A percentile compares a stretch with the other conserved stretches of the same genome.
These are phyloP conservation scores for Pleurotus pulmonarius DNA, from an alignment of 768 basidiomycete genomes.

Conservation along the genomic window DNA sequence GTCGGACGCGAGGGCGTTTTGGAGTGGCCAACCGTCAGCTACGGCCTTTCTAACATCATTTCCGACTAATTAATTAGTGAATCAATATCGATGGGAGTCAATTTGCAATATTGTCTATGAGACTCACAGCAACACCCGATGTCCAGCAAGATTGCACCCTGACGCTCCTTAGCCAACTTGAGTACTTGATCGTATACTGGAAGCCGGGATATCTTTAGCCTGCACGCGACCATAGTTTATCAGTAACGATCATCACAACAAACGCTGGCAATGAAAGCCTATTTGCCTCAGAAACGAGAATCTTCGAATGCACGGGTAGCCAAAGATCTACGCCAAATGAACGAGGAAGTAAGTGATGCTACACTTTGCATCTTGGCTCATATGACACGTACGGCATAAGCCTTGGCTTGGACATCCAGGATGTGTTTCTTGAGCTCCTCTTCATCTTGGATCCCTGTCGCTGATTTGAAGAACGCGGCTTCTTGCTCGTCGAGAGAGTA, in stretches of 20 bases:
- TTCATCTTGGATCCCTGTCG: conserved; percentile 34
- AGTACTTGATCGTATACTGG: conserved; percentile 30
- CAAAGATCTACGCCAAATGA: conserved; percentile 16
- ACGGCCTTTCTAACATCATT: conserved; percentile 35
- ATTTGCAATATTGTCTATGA: too few relatives aligned
- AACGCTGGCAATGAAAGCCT: background rate
- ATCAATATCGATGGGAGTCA: too few relatives aligned
- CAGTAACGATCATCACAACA: background rate
- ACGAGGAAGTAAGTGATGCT: conserved; percentile 21
- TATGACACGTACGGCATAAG: conserved; percentile 19
- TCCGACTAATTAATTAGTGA: conserved; percentile 26
- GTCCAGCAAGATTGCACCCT: conserved; percentile 34
- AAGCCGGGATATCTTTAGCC: conserved; percentile 28
- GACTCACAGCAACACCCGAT: conserved; percentile 40
- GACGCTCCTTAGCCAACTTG: conserved; percentile 18
- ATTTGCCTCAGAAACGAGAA: conserved; percentile 25
- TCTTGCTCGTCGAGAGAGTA: conserved; percentile 25
- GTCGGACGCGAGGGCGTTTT: conserved; percentile 34
- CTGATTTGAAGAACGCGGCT: conserved; percentile 29
- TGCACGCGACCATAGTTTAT: background rate
- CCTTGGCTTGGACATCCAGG: conserved; percentile 30
- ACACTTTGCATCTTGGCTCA: conserved; percentile 17
- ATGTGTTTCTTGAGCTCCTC: conserved; percentile 36
- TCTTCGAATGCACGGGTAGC: conserved; percentile 27
- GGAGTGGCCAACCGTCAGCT: conserved; percentile 34